Base-by-base conservation (phyloP, 305 asterid species). In the Stenogyne calaminthoides region DNA sequence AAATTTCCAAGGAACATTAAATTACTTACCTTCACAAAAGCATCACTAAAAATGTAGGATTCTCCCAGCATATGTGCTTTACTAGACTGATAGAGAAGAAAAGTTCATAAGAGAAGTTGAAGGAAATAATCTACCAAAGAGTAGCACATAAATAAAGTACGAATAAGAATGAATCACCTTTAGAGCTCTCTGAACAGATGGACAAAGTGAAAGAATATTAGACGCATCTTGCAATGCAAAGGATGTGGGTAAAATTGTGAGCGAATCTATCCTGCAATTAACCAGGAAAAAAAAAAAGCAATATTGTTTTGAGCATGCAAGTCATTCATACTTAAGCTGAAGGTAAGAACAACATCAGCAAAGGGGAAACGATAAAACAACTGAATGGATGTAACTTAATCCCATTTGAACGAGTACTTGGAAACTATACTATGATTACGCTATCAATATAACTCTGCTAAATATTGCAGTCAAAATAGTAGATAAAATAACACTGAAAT, bases 31-130 rank as follows among this genome's bases (percentile, higher is more conserved):
- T 90, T 89, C 80, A 95, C 91, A 80, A 92, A 89, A 36, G 87
- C 79, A 73, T 80, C 85, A 78, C 98, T 84, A 64, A 95, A 91
- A 67, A 92, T 72, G 81, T 88, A 92, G 56, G 96, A 87, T 55
- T 95, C 99, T 78, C 96, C 97, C 81, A 95, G 83, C 76, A 92
- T 60, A 80, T 82, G 87, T 3, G 88, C 97, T 85, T 86, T 85
- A 77, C 82, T 77, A 46, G 97, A 84, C 98, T 95, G 96, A 75
- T 81, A 78, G 54, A 72, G 56, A 57, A 71, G 61, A 68, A 61
- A 51, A 61, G 55, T 46, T 70, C 40, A 44, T 67, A 78, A 79
- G 78, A 67, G 58, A 44, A 59, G 46, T 56, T 71, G 7, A 34
- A 61, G 61, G 18, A 65, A 78, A 42, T 39, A 42, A 69, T 65